Evolutionary conservation across 2,329 filamentous ascomycete genomes (phyloP).

Genomic region (Venturiaceae sp.): DNA sequence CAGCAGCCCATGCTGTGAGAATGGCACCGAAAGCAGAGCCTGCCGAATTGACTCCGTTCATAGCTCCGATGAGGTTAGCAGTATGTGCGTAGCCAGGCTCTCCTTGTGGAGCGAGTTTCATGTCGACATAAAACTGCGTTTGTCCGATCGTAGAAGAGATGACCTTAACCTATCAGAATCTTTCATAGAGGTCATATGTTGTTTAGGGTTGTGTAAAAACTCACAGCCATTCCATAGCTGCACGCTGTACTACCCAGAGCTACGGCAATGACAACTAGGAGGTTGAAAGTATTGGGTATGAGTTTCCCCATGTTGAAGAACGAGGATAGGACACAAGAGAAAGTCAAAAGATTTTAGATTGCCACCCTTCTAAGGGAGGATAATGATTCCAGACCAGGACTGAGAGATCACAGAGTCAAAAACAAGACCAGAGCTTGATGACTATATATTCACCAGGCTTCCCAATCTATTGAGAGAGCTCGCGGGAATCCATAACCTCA

Average conservation of each 20-base stretch:
- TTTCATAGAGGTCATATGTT: too few relatives aligned
- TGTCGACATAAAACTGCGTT: constrained; percentile 33
- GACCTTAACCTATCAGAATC: too few relatives aligned
- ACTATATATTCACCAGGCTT: too few relatives aligned
- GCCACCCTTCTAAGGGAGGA: too few relatives aligned
- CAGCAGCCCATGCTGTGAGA: constrained; percentile 29
- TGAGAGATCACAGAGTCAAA: too few relatives aligned
- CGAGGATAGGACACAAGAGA: neutral
- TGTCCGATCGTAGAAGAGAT: constrained; percentile 37
- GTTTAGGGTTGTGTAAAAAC: too few relatives aligned
- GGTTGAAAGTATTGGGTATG: constrained; percentile 22
- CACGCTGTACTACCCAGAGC: constrained; percentile 20
- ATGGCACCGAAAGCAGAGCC: constrained; percentile 29
- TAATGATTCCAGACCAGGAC: too few relatives aligned
- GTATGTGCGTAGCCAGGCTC: constrained; percentile 32
- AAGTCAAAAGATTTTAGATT: too few relatives aligned
- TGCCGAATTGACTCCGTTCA: constrained; percentile 36
- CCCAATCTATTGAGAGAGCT: too few relatives aligned
- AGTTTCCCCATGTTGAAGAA: constrained; percentile 12
- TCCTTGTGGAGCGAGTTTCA: constrained; percentile 27
- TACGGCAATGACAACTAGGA: constrained; percentile 23
- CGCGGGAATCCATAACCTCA: too few relatives aligned
- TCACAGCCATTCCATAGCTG: constrained; percentile 23
- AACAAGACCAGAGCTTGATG: too few relatives aligned
- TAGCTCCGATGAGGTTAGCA: constrained; percentile 31